A percentile compares a stretch with the other conserved stretches of the same genome.
These are phyloP conservation scores for Cutaneotrichosporon cutaneum DNA, from an alignment of 1,284 basidiomycete genomes.

Conservation along the genomic window DNA sequence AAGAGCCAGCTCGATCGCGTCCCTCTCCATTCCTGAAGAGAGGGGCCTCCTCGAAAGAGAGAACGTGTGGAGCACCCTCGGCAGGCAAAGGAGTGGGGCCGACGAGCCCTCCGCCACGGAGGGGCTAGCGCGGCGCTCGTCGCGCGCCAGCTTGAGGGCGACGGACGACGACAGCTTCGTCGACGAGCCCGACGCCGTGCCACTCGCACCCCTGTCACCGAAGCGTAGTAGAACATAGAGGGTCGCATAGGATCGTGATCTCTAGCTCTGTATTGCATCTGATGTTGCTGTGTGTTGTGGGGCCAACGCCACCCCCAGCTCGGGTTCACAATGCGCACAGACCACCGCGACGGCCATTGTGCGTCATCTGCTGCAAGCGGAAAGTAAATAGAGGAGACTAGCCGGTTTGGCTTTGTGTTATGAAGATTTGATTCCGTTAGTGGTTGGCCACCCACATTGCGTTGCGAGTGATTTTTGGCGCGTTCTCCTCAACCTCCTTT, in stretches of 20 bases:
- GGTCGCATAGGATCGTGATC: not conserved
- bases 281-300: not conserved
- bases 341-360: not conserved
- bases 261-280: conserved; percentile 1
- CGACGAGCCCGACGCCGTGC: conserved; percentile 1
- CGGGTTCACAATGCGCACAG: too few species aligned
- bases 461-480: not conserved
- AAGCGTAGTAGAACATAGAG: not conserved
- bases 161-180: not conserved
- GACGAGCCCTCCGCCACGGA: not conserved
- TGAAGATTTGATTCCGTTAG: not conserved
- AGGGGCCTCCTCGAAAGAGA: conserved; percentile 1
- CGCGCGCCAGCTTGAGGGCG: not conserved
- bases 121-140: not conserved
- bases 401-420: not conserved
- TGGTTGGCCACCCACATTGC: not conserved
- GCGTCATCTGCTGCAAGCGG: too few species aligned
- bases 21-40: conserved; percentile 7
- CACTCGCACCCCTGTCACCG: not conserved
- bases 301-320: not conserved
- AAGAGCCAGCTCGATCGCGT: conserved; percentile 10
- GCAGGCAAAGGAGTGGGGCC: not conserved
- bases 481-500: not conserved
- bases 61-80: conserved; percentile 7
- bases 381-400: not conserved